Conservation (phyloP, 148 eudicot genomes). For the Drosera capensis region DNA sequence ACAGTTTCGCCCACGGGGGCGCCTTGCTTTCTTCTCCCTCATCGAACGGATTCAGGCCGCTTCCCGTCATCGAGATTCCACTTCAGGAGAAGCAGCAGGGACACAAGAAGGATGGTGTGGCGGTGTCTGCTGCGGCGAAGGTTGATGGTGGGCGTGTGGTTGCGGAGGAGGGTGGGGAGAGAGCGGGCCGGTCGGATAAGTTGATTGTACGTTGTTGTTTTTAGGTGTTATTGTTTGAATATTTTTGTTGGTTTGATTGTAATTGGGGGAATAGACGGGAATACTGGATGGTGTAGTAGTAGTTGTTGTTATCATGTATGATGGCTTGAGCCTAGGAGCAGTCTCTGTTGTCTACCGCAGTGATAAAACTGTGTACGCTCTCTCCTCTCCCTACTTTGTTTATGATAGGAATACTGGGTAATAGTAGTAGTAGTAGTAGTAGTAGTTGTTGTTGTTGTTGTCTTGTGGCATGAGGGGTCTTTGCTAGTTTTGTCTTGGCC, state of each 20-base stretch:
- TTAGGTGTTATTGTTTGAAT: neutral
- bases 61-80: constrained; percentile 64
- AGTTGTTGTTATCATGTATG: too few species aligned
- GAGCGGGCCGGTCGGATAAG: constrained; percentile 17
- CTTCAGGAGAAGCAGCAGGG: constrained; percentile 20
- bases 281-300: too few species aligned
- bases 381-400: too few species aligned
- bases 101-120: constrained; percentile 2
- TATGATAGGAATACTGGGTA: too few species aligned
- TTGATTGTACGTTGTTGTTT: constrained; percentile 35
- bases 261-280: neutral
- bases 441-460: too few species aligned
- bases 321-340: too few species aligned
- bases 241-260: neutral
- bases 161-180: constrained; percentile 3
- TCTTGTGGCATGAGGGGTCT: too few species aligned
- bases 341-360: too few species aligned
- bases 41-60: constrained; percentile 50
- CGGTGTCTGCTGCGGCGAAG: constrained; percentile 10
- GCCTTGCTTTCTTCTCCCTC: constrained; percentile 34
- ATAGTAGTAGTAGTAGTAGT: too few species aligned
- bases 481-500: too few species aligned
- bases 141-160: constrained; percentile 7
- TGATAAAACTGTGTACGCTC: too few species aligned
- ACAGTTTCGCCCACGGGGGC: constrained; percentile 28